Evolutionary conservation across 106 monocot species (phyloP), one percentile per base, ranked within the genome.

Genomic region (Gastrodia elata): DNA sequence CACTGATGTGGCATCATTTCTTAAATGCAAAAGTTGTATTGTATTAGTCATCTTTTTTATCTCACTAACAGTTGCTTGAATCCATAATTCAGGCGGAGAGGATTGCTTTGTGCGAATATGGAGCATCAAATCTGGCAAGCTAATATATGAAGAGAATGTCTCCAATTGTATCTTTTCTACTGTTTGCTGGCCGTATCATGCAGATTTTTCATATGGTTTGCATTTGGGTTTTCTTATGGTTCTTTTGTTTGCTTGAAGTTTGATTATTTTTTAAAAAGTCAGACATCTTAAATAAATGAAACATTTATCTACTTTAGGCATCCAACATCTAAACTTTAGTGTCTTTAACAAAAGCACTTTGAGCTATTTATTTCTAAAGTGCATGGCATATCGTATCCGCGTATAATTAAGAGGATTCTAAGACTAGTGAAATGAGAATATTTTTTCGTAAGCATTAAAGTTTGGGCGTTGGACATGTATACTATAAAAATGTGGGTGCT

Each of bases 61-160:
- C 48, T 18, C 48, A 48, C 48, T 48, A 20, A 14, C 14, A 48
- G 48, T 18, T 15, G 20, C 0, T 20, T 3, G 4, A 15, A 15
- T 37, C 16, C 14, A n/a, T 38, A 46, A 22, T 16, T 24, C 78
- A 96, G 96, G 96, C 72, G 92, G 96, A 58, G 87, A 90, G 68
- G 92, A 97, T 58, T 55, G 41, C 35, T 76, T 49, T 68, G 71
- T 88, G 38, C 90, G 96, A 72, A 84, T 88, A 34, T 97, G 96
- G 92, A 90, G 90, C 69, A 84, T 97, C 76, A 97, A 90, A 77
- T 82, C 77, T 6, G 72, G 88, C 4, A 77, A 90, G 65, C 78
- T 92, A 68, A 32, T 92, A 6, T 96, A 90, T 43, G 78, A 76
- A 73, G 79, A 92, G 67, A 92, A 71, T 0, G 46, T 92, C 37